A percentile compares a stretch with the other conserved stretches of the same genome.
These are phyloP conservation scores for Talaromyces thailandensis DNA, from an alignment of 495 filamentous ascomycete genomes.

Conservation along the genomic window DNA sequence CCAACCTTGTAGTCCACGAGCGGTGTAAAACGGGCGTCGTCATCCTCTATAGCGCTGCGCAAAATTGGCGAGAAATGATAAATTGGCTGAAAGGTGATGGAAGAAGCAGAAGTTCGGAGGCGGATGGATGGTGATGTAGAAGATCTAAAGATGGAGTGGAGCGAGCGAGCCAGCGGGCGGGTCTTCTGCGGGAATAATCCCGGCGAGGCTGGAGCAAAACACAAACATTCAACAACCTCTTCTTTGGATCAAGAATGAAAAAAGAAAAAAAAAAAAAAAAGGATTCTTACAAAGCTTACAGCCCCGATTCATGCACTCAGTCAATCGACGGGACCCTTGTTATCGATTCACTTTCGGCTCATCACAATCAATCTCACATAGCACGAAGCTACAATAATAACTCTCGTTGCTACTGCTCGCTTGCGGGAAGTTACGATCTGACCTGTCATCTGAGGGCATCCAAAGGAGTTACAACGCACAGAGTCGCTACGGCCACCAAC, in stretches of 20 bases:
- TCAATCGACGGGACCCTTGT: background rate
- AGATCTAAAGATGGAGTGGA: background rate
- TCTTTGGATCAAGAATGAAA: background rate
- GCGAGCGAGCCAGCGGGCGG: background rate
- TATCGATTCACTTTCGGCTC: background rate
- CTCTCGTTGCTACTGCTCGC: background rate
- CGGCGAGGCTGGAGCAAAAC: background rate
- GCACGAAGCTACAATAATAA: background rate
- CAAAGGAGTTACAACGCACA: background rate
- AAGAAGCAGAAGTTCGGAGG: background rate
- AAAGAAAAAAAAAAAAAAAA: too few species aligned
- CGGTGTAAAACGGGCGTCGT: background rate
- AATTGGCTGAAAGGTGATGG: background rate
- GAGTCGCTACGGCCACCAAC: background rate
- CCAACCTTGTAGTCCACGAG: background rate
- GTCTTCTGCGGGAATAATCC: background rate
- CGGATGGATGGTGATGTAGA: background rate
- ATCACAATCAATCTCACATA: background rate
- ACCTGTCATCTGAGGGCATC: background rate
- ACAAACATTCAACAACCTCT: background rate
- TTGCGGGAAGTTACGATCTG: background rate
- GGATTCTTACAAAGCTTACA: too few species aligned
- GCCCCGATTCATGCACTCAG: background rate
- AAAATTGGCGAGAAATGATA: background rate
- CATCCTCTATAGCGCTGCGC: background rate